Evolutionary conservation across 495 filamentous ascomycete genomes (phyloP).

Genomic region (Aspergillus taichungensis): DNA sequence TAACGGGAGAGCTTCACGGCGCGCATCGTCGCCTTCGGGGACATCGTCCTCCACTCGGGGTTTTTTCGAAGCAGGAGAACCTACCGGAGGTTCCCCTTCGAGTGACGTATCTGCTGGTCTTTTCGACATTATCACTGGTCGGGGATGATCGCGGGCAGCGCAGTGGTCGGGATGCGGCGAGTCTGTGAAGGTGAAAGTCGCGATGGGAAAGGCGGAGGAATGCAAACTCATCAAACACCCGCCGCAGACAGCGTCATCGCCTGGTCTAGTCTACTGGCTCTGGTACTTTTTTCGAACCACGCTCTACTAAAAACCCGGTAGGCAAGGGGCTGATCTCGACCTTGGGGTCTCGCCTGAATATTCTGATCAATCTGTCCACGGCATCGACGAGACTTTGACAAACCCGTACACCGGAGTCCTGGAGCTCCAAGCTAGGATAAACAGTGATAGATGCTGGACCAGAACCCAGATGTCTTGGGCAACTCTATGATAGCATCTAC

Average conservation of each 20-base stretch:
- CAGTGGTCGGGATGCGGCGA: background rate
- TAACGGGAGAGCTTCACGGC: constrained; percentile 32
- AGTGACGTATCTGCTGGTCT: constrained; percentile 67
- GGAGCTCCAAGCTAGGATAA: too few relatives aligned
- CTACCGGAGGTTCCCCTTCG: constrained; percentile 49
- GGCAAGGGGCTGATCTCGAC: too few relatives aligned
- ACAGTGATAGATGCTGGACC: too few relatives aligned
- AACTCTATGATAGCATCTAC: too few relatives aligned
- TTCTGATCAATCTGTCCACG: constrained; percentile 1
- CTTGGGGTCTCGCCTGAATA: constrained; percentile 1
- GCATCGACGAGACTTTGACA: too few relatives aligned
- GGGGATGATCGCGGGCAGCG: constrained; percentile 5
- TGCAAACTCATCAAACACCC: constrained; percentile 40
- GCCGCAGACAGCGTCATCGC: constrained; percentile 3
- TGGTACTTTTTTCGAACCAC: too few relatives aligned
- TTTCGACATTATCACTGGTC: constrained; percentile 54
- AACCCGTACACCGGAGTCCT: too few relatives aligned
- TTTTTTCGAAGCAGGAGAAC: constrained; percentile 71
- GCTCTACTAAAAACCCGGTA: too few relatives aligned
- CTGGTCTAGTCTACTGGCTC: too few relatives aligned
- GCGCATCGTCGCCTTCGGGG: constrained; percentile 22
- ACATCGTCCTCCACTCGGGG: constrained; percentile 53
- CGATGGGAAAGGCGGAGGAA: constrained; percentile 5
- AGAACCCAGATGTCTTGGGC: too few relatives aligned
- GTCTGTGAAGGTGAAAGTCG: constrained; percentile 9